Conservation (phyloP, 1,139 yeast genomes). For the Blastobotrys indianensis region DNA sequence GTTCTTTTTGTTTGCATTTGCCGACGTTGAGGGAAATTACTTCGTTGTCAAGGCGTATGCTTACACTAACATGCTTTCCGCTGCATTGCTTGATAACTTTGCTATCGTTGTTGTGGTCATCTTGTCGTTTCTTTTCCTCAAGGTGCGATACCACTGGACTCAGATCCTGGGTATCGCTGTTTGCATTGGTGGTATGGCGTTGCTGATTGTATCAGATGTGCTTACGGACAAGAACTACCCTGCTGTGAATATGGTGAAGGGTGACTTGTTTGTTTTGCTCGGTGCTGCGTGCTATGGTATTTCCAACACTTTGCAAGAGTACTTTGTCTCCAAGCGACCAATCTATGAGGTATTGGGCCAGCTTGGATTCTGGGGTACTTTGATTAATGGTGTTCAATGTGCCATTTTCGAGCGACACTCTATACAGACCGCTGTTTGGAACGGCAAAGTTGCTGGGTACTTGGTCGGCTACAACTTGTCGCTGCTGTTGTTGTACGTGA, state of each 20-base stretch:
- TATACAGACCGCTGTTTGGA: constrained; percentile 37
- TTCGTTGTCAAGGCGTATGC: constrained; percentile 41
- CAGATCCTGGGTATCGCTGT: constrained; percentile 38
- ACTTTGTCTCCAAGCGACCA: constrained; percentile 41
- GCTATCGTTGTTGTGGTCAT: constrained; percentile 42
- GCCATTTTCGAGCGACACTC: constrained; percentile 39
- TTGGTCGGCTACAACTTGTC: constrained; percentile 39
- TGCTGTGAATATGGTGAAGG: constrained; percentile 38
- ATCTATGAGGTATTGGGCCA: constrained; percentile 41
- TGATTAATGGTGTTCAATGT: constrained; percentile 40
- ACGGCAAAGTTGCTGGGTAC: constrained; percentile 37
- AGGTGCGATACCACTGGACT: constrained; percentile 43
- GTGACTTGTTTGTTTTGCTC: constrained; percentile 40
- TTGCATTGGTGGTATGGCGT: constrained; percentile 41
- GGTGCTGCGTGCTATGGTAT: constrained; percentile 43
- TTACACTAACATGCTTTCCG: constrained; percentile 40
- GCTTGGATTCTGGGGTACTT: constrained; percentile 38
- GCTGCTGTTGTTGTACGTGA: constrained; percentile 35
- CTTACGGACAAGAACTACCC: constrained; percentile 37
- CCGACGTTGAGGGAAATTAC: constrained; percentile 43
- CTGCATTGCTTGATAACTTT: constrained; percentile 40
- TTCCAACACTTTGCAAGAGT: constrained; percentile 41
- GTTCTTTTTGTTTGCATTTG: constrained; percentile 38
- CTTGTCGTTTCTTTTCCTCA: constrained; percentile 37
- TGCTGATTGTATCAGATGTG: constrained; percentile 37